These are phyloP conservation scores for Plasmodium chabaudi DNA, from an alignment of 169 alveolate species.

Conservation along the genomic window DNA sequence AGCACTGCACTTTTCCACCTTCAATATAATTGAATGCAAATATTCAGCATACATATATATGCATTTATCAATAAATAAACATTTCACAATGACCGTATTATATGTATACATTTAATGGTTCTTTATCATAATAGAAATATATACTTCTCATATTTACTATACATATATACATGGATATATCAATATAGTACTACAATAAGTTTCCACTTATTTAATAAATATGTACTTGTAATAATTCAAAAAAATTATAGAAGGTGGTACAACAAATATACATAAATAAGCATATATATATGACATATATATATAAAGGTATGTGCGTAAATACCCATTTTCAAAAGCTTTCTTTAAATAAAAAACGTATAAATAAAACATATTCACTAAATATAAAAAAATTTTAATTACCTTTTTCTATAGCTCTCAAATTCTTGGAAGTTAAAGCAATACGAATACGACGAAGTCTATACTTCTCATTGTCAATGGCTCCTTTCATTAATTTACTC, in stretches of 20 bases:
- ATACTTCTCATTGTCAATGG: constrained; percentile 90
- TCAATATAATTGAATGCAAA: too few species aligned
- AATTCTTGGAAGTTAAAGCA: constrained; percentile 93
- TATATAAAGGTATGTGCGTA: neutral
- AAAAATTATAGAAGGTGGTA: neutral
- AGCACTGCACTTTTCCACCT: too few species aligned
- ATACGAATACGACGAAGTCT: constrained; percentile 93
- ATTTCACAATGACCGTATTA: too few species aligned
- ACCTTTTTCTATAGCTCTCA: constrained; percentile 92
- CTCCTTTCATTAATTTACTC: constrained; percentile 87
- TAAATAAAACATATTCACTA: neutral
- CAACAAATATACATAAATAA: neutral
- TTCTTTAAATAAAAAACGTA: neutral
- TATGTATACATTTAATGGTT: too few species aligned
- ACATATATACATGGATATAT: too few species aligned
- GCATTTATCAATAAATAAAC: neutral
- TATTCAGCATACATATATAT: neutral
- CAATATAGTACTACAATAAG: too few species aligned
- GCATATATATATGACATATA: neutral
- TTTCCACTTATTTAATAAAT: neutral
- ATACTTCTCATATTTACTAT: too few species aligned
- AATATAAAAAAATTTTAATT: constrained; percentile 15
- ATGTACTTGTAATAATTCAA: neutral
- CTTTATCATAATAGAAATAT: too few species aligned
- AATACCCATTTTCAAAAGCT: neutral